phyloP scores from a whole-genome alignment of 139 green algal species.

The Chlamydomonas asymmetrica region DNA sequence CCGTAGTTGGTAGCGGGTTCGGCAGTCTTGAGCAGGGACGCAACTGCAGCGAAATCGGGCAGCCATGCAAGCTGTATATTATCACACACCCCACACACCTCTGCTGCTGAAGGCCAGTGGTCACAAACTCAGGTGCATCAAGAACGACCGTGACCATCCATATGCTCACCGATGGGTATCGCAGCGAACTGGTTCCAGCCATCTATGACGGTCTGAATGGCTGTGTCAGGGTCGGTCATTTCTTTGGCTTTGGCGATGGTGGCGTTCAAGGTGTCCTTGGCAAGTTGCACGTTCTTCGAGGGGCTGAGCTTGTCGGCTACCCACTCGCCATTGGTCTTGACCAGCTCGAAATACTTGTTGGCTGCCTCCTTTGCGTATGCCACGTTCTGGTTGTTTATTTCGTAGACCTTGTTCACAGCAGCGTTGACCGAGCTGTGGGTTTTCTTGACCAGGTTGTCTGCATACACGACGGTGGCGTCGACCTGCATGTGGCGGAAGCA shows the following conservation, averaged over 20 bases:
- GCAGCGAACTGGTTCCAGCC: slow-evolving; percentile 32
- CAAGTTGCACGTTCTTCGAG: not conserved
- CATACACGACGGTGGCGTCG: too few relatives aligned
- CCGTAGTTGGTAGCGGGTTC: slow-evolving; percentile 10
- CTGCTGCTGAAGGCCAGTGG: not conserved
- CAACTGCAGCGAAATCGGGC: slow-evolving; percentile 7
- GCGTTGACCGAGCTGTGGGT: too few relatives aligned
- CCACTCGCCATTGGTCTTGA: not conserved
- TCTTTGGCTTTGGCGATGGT: slow-evolving; percentile 24
- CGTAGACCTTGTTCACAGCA: too few relatives aligned
- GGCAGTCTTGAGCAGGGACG: slow-evolving; percentile 18
- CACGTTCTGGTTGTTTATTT: too few relatives aligned
- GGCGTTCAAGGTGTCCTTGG: slow-evolving; percentile 1
- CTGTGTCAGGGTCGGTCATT: slow-evolving; percentile 33
- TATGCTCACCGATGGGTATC: slow-evolving; percentile 17
- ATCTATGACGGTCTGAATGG: slow-evolving; percentile 14
- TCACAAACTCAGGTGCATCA: not conserved
- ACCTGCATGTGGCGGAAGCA: too few relatives aligned
- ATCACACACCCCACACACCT: not conserved
- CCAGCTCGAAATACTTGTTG: slow-evolving; percentile 21
- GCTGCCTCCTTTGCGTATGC: not conserved
- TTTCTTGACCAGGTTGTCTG: too few relatives aligned
- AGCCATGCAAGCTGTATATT: not conserved
- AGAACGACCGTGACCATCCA: not conserved
- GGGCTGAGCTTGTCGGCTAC: not conserved